Base-by-base conservation (phyloP, 768 basidiomycete species). In the Cubamyces lactineus region DNA sequence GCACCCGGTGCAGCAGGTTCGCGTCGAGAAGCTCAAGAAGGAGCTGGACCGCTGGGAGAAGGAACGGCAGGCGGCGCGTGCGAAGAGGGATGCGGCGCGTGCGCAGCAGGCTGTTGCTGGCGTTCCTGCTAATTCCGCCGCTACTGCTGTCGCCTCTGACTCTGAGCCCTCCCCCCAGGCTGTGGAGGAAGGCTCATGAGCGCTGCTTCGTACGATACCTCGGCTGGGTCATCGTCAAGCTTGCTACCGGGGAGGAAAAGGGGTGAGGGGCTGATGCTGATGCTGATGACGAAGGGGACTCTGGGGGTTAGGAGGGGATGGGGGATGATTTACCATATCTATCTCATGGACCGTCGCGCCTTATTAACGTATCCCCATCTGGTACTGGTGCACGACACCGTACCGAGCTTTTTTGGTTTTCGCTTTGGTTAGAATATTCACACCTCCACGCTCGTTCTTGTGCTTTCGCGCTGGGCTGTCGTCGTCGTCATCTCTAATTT, bases 1-100 rank as follows among this genome's bases (percentile, higher is more conserved):
- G 11, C 93, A 95, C 74, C 93, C 92, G 2, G 79, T 89, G 21
- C 83, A 85, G 49, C 83, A 86, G 64, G 78, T 83, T 48, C 81
- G 94, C 46, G 79, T 90, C 12, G 75, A 80, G 64, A 78, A 80
- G 45, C 77, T 94, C 53, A 81, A 80, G 68, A 74, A 78, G 26
- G 94, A 96, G 77, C 78, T 96, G 34, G 75, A 76, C 28, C 76
- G 87, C 45, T 96, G 93, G 94, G 84, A 86, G 70, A 66, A 73
- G 21, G 86, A 83, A 67, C 75, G 84, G 48, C 57, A 53, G 66
- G 66, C 62, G 5, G 68, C 62, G 30, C 63, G 73, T 38, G 64
- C 65, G 59, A 42, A 49, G 51, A 57, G 63, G 40, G 48, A 53
- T 17, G 54, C 39, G 47, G 61, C 51, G 47, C 42, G 39, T n/a